Base-by-base conservation (phyloP, 164 flowering plant genomes). In the Nymphaea thermarum region DNA sequence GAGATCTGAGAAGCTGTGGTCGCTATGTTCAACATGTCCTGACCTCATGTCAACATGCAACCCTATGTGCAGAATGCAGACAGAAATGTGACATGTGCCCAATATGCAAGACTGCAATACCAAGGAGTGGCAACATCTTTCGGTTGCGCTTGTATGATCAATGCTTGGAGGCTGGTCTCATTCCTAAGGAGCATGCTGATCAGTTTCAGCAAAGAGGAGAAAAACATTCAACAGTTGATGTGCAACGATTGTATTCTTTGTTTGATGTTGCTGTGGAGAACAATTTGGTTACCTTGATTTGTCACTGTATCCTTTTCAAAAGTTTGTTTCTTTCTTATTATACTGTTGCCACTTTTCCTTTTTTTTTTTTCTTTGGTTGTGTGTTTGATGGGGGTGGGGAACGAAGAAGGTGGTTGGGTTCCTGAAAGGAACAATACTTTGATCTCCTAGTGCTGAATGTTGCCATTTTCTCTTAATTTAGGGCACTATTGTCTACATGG, bases 1-100 rank as follows among this genome's bases (percentile, higher is more conserved):
- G 96, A 78, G 98, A 94, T 77, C 77, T 94, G 76, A 82, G 98
- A 66, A 89, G 97, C 74, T 95, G 99, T 75, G 96, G 98, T 3
- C 91, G 98, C 60, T 67, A 63, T 75, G 99, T 95, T 42, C 80
- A 80, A 4, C 68, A 82, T 80, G 87, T 84, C 51, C 71, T 95
- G 73, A 80, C 53, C 62, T 80, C 98, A 43, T 95, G 99, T 66
- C 85, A 89, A 15, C 99, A 95, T 77, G 93, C 99, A 44, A 88
- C 98, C 2, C 79, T 95, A 47, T 92, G 99, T 75, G 84, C 78
- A 51, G 98, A 90, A 75, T 95, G 99, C 71, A 82, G 91, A 75
- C 96, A 85, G 68, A 79, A 95, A 42, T 89, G 90, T 82, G 97
- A 95, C 75, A 43, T 76, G 62, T 95, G 99, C 78, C 99, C 99